These are phyloP conservation scores for Penicillium janthinellum DNA, from an alignment of 2,329 filamentous ascomycete species.

Conservation along the genomic window DNA sequence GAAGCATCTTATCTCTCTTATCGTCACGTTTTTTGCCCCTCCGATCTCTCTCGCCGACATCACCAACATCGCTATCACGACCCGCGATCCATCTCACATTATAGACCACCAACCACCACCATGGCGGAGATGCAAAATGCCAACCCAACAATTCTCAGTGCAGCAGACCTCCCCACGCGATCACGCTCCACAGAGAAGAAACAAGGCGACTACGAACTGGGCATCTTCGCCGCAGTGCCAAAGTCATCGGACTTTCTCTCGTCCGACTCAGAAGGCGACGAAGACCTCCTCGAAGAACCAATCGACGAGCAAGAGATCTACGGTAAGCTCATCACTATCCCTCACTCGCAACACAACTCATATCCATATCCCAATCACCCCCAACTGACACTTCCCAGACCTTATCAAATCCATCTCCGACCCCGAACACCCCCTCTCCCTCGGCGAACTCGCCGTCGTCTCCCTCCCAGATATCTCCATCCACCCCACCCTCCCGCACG, in stretches of 20 bases:
- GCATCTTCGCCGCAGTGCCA: constrained; percentile 57
- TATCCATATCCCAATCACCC: neutral
- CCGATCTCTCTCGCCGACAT: neutral
- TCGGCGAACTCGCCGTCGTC: constrained; percentile 91
- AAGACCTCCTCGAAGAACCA: constrained; percentile 69
- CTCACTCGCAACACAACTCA: neutral
- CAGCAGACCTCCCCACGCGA: constrained; percentile 84
- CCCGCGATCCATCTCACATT: neutral
- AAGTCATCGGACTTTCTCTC: constrained; percentile 54
- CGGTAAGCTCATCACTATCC: constrained; percentile 53
- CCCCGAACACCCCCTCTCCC: constrained; percentile 91
- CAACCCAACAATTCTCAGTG: constrained; percentile 89
- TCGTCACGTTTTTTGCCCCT: constrained; percentile 7
- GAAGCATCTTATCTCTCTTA: neutral
- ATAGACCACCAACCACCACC: neutral
- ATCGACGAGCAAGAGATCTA: constrained; percentile 98
- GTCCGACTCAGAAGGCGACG: constrained; percentile 47
- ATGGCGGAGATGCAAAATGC: constrained; percentile 53
- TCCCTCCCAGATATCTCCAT: constrained; percentile 94
- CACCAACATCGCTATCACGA: neutral
- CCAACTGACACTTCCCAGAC: constrained; percentile 56
- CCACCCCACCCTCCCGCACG: constrained; percentile 63
- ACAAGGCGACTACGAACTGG: constrained; percentile 34
- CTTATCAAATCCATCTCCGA: constrained; percentile 93
- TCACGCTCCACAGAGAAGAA: constrained; percentile 49